Evolutionary conservation across 306 rosid genomes (phyloP), one percentile per base, ranked within the genome.

Genomic region (Cucurbita ficifolia): DNA sequence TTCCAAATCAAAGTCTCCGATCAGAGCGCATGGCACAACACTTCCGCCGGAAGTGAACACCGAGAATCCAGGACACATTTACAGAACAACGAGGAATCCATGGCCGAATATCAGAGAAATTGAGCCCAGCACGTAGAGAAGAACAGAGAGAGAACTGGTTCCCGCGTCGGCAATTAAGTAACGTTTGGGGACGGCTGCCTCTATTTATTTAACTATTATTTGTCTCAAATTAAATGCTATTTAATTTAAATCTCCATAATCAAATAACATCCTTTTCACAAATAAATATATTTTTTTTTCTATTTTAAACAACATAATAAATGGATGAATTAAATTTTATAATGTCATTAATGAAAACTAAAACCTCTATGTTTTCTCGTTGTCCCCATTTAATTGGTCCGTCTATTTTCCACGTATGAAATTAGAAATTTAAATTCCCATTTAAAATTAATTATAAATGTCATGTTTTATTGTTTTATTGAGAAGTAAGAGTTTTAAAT

Each of bases 91-190:
- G 9, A 33, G 3, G 33, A 75, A n/a, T 22, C 73, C 55, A 46
- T 68, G 10, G 24, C 17, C 5, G 57, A 63, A 18, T 22, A 68
- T 49, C 68, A 72, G 68, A 70, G 16, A n/a, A 56, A 58, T 76
- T 73, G 83, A 61, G 84, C 84, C 86, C 86, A 83, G 86, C 88
- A 85, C 86, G 88, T 21, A 39, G 70, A 45, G 50, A 58, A 6
- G n/a, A 74, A 80, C 51, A 18, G 51, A 61, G 65, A 51, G 74
- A 73, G 50, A 39, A 79, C 45, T 73, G 78, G 78, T 84, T 84
- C 88, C 88, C 88, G 86, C 88, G 84, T 82, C 54, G 59, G 67
- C 71, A 75, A 42, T n/a, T 70, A 65, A 24, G 79, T 61, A 60
- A 70, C 81, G 73, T 74, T 81, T 67, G 53, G 59, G 79, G 70